phyloP scores from a whole-genome alignment of 2,329 filamentous ascomycete species.

The Neonectria magnoliae region DNA sequence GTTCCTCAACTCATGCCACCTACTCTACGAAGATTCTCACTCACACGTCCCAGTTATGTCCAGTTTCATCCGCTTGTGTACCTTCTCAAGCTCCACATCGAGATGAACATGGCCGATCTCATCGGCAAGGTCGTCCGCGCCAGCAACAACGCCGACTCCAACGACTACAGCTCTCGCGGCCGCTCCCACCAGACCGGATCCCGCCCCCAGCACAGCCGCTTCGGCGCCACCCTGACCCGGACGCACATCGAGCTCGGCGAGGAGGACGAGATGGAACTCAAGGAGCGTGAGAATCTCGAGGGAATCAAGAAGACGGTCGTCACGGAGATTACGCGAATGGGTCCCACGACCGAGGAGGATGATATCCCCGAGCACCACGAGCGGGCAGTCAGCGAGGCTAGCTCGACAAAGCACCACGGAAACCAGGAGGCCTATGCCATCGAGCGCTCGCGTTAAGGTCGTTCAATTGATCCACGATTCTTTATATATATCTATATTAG shows the following conservation, averaged over 20 bases:
- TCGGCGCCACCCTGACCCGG: conserved; percentile 25
- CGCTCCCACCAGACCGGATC: conserved; percentile 15
- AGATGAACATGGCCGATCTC: conserved; percentile 45
- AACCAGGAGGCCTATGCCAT: conserved; percentile 33
- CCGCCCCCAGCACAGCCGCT: conserved; percentile 24
- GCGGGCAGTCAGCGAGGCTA: conserved; percentile 40
- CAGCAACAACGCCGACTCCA: conserved; percentile 30
- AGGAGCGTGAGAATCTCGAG: conserved; percentile 27
- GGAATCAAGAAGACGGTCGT: conserved; percentile 30
- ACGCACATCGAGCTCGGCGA: conserved; percentile 37
- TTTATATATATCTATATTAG: conserved; percentile 28
- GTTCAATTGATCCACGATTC: conserved; percentile 4
- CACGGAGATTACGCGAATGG: conserved; percentile 21
- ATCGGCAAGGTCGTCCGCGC: conserved; percentile 43
- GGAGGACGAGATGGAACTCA: conserved; percentile 32
- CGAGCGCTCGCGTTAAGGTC: conserved; percentile 32
- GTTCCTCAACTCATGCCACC: background rate
- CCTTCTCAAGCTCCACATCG: conserved; percentile 43
- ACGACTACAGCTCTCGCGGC: conserved; percentile 32
- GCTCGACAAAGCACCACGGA: conserved; percentile 32
- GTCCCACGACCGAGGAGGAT: conserved; percentile 17
- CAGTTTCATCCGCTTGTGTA: conserved; percentile 44
- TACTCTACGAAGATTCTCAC: background rate
- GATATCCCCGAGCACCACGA: conserved; percentile 39
- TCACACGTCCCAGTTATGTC: conserved; percentile 31